Evolutionary conservation across 2,329 filamentous ascomycete species (phyloP).

Genomic region (Sarocladiaceae sp.): DNA sequence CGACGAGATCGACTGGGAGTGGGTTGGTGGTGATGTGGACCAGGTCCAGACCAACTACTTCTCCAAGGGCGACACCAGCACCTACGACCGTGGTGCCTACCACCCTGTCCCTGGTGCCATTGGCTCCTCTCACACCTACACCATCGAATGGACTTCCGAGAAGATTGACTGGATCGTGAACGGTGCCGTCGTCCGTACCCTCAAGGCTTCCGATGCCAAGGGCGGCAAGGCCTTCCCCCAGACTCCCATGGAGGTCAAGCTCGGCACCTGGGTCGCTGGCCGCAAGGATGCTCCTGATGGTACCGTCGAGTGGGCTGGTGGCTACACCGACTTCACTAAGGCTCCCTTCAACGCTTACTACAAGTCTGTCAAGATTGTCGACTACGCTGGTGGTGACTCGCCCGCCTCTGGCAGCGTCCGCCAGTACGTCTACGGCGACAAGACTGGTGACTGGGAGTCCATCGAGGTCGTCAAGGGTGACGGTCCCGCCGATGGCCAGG

Average conservation of each 20-base stretch:
- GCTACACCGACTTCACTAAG: constrained; percentile 48
- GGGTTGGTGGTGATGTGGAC: constrained; percentile 67
- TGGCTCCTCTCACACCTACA: constrained; percentile 58
- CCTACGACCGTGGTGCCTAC: constrained; percentile 63
- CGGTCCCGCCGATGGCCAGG: constrained; percentile 18
- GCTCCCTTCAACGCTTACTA: constrained; percentile 51
- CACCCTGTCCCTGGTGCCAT: constrained; percentile 49
- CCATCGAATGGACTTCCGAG: constrained; percentile 61
- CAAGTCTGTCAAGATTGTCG: constrained; percentile 47
- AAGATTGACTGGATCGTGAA: constrained; percentile 61
- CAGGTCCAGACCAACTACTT: constrained; percentile 88
- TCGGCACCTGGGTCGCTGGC: constrained; percentile 62
- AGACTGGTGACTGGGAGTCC: constrained; percentile 41
- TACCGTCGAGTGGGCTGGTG: constrained; percentile 66
- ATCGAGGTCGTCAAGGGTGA: constrained; percentile 42
- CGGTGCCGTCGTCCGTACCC: constrained; percentile 52
- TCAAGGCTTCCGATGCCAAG: constrained; percentile 53
- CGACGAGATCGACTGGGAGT: constrained; percentile 91
- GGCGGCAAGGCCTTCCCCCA: constrained; percentile 59
- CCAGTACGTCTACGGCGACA: constrained; percentile 47
- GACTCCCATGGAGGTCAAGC: constrained; percentile 65
- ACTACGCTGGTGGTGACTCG: constrained; percentile 45
- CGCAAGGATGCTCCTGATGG: constrained; percentile 54
- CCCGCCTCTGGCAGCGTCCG: constrained; percentile 32
- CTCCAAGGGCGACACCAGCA: constrained; percentile 64